Base-by-base conservation (phyloP, 2,329 filamentous ascomycete species). In the Fusarium verticillioides region DNA sequence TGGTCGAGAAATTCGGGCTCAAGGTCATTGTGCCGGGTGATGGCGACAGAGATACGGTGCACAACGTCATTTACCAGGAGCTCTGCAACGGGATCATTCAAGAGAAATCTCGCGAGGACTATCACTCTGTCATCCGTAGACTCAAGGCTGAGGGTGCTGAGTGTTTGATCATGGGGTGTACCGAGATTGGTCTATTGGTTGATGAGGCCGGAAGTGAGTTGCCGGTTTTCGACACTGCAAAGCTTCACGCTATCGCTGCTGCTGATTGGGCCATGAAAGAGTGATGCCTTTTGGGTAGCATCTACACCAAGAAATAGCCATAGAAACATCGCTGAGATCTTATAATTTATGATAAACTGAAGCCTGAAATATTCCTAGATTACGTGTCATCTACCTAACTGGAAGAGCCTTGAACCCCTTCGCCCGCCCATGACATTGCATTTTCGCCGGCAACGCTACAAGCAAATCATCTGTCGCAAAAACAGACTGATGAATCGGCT, bases 121-220 rank as follows among this genome's bases (percentile, higher is more conserved):
- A 75, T n/a, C 36, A 60, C 19, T 6, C 26, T 1, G 40, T 76
- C 5, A 76, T 76, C 4, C 19, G 18, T 1, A 47, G 63, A 1
- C 69, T 78, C 3, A 70, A 66, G 1, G 34, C 49, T 15, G n/a
- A 46, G 0, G 77, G 76, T 0, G 75, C 75, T 0, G 66, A 79
- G 4, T 77, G 76, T 32, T 44, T 78, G 5, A 77, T 79, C 43
- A 63, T 79, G 9, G 77, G 77, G 0, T 79, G 76, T 36, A 79
- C 77, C 0, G 76, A 79, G 57, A 76, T 79, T 16, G 75, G 75
- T 11, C 43, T 78, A 0, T 46, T 79, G 53, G 47, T 78, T 4
- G 53, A 69, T 1, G 56, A 63, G 10, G 39, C 23, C 2, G 53
- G 50, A 11, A 71, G 70, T 19, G 66, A 70, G 28, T 30, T 79